Conservation (phyloP, 129 eudicot species). For the Helianthus annuus region DNA sequence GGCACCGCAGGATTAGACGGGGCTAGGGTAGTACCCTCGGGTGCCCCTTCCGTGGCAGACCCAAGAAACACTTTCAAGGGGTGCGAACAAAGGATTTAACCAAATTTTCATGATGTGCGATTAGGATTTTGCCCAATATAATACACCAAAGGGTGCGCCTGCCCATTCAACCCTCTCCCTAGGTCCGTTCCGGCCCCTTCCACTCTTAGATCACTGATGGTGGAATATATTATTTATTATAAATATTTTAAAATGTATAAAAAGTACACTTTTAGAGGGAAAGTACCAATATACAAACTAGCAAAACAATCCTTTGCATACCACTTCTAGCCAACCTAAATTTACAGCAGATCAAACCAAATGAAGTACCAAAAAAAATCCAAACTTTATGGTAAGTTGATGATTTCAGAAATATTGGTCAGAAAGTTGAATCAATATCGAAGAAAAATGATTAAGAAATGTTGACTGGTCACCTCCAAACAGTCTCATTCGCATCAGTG, state of each 20-base stretch:
- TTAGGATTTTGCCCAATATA: too few relatives aligned
- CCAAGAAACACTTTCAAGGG: too few relatives aligned
- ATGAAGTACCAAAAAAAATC: slow-evolving; percentile 16
- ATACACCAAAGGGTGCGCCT: too few relatives aligned
- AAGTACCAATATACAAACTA: slow-evolving; percentile 24
- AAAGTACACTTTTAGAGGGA: not conserved
- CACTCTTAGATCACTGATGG: too few relatives aligned
- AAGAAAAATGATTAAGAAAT: not conserved
- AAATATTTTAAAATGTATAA: not conserved
- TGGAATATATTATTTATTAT: too few relatives aligned
- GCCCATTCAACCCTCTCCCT: too few relatives aligned
- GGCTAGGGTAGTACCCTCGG: too few relatives aligned
- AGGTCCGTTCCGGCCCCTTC: too few relatives aligned
- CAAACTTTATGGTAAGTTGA: not conserved
- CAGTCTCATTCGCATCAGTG: slow-evolving; percentile 89
- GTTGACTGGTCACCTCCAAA: slow-evolving; percentile 61
- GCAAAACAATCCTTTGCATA: slow-evolving; percentile 15
- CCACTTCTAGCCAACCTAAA: slow-evolving; percentile 26
- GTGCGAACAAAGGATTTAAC: too few relatives aligned
- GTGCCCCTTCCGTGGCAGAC: too few relatives aligned
- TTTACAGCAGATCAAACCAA: slow-evolving; percentile 35
- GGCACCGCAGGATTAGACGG: too few relatives aligned
- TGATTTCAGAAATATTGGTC: slow-evolving; percentile 19
- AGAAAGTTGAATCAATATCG: slow-evolving; percentile 15
- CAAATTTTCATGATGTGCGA: too few relatives aligned